Conservation (phyloP, 192 early-diverging fungal genomes). For the Jimgerdemannia flammicorona region DNA sequence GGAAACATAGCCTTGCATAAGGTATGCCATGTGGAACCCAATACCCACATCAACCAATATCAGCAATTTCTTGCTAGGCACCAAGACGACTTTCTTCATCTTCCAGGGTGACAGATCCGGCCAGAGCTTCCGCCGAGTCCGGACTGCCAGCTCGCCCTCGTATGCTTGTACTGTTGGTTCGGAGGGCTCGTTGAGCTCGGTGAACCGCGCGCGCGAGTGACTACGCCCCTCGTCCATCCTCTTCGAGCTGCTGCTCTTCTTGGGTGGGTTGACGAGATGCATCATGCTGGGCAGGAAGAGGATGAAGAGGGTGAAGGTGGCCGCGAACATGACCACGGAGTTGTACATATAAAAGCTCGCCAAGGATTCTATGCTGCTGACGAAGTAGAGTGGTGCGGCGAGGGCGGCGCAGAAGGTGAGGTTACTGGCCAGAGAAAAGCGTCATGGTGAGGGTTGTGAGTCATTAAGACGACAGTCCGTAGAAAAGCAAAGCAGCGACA, state of each 20-base stretch:
- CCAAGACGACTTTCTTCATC: neutral
- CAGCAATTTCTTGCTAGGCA: neutral
- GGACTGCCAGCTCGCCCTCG: neutral
- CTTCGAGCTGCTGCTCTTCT: neutral
- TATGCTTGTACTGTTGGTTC: neutral
- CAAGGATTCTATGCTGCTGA: neutral
- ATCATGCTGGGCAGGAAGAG: neutral
- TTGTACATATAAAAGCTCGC: neutral
- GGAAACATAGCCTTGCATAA: too few species aligned
- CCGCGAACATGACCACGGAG: neutral
- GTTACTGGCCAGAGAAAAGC: neutral
- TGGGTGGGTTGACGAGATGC: neutral
- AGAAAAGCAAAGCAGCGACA: neutral
- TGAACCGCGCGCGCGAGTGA: neutral
- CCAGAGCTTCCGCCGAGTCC: neutral
- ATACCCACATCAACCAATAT: neutral
- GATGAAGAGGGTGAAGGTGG: neutral
- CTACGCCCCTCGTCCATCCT: neutral
- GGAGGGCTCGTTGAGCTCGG: neutral
- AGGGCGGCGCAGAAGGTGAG: neutral
- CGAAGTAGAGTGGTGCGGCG: neutral
- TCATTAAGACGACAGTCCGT: too few species aligned
- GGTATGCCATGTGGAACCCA: neutral
- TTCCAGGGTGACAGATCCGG: neutral
- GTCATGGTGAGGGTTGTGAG: neutral